Percentiles rank a stretch among this genome's conserved stretches.
phyloP scores from a whole-genome alignment of 352 stramenopile genomes.

The Pythium folliculosum region DNA sequence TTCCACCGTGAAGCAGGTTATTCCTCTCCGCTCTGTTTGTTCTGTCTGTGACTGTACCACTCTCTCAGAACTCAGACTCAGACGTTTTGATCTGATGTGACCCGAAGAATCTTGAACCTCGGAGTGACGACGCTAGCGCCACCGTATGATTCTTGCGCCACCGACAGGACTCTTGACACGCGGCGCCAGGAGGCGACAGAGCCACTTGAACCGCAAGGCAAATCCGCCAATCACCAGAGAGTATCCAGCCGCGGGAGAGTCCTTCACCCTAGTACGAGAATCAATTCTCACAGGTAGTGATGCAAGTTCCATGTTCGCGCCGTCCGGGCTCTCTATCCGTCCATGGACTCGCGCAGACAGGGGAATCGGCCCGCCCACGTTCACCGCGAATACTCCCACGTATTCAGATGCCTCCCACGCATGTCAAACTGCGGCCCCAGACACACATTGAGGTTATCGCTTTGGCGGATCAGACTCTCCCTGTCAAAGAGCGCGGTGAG shows the following conservation, averaged over 20 bases:
- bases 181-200: constrained; percentile 23
- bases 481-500: constrained; percentile 8
- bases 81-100: background rate
- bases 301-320: background rate
- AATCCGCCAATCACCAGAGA: constrained; percentile 24
- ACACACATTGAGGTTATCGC: background rate
- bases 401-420: too few relatives aligned
- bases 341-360: background rate
- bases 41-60: background rate
- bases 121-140: background rate
- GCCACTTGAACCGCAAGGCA: constrained; percentile 10
- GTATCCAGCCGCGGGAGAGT: constrained; percentile 26
- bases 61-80: constrained; percentile 10
- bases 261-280: constrained; percentile 13
- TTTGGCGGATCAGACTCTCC: background rate
- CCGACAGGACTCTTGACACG: constrained; percentile 26
- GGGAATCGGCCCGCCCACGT: background rate
- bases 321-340: background rate
- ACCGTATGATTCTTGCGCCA: constrained; percentile 10
- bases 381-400: background rate
- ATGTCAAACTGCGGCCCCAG: background rate
- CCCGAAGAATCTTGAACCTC: constrained; percentile 5
- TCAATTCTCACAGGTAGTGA: constrained; percentile 11
- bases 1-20: too few relatives aligned
- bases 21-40: too few relatives aligned